These are phyloP conservation scores for Phytopythium helicoides DNA, from an alignment of 352 stramenopile genomes.

Conservation along the genomic window DNA sequence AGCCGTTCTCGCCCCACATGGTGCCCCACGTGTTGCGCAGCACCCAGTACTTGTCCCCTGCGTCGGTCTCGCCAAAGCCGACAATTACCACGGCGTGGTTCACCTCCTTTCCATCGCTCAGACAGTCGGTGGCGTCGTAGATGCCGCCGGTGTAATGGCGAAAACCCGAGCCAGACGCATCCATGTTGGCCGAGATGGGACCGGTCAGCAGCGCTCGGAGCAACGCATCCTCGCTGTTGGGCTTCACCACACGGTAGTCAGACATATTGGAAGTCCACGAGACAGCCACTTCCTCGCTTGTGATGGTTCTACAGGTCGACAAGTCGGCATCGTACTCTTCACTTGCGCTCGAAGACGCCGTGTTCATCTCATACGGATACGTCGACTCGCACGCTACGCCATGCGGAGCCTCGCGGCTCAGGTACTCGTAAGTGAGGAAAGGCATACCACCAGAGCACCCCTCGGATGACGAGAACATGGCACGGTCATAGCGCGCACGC, in stretches of 20 bases:
- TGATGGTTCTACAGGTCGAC: constrained; percentile 26
- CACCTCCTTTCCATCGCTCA: constrained; percentile 69
- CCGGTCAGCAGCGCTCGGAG: constrained; percentile 59
- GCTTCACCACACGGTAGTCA: constrained; percentile 51
- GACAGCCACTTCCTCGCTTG: constrained; percentile 37
- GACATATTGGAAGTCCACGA: constrained; percentile 41
- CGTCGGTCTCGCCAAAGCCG: constrained; percentile 73
- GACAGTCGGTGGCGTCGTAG: constrained; percentile 81
- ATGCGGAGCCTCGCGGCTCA: constrained; percentile 51
- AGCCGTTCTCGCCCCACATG: constrained; percentile 85
- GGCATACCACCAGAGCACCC: constrained; percentile 88
- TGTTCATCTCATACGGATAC: constrained; percentile 84
- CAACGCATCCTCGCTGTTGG: constrained; percentile 55
- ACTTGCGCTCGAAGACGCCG: constrained; percentile 10
- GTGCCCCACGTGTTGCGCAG: constrained; percentile 90
- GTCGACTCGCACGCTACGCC: constrained; percentile 65
- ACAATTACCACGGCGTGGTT: constrained; percentile 88
- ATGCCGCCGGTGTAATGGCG: constrained; percentile 82
- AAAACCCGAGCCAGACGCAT: constrained; percentile 73
- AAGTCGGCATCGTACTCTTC: constrained; percentile 30
- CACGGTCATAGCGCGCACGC: constrained; percentile 57
- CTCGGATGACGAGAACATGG: constrained; percentile 77
- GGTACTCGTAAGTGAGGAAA: constrained; percentile 89
- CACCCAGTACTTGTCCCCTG: constrained; percentile 84
- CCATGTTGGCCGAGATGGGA: constrained; percentile 77